Conservation (phyloP, 2,329 filamentous ascomycete species). For the Talaromyces sp. region DNA sequence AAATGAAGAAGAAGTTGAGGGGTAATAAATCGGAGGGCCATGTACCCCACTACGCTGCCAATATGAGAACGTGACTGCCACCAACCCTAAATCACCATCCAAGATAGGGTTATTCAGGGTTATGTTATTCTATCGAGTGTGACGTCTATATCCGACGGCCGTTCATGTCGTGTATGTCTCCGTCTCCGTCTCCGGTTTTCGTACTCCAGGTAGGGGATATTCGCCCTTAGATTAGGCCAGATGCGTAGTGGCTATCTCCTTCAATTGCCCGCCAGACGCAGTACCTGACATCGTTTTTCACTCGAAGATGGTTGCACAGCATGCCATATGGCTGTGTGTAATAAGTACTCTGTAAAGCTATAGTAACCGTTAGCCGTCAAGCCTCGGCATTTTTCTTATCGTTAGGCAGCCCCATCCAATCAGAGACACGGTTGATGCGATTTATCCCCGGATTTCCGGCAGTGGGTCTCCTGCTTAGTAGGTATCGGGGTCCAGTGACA, state of each 20-base stretch:
- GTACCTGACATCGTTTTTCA: background rate
- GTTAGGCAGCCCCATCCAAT: background rate
- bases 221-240: background rate
- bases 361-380: constrained; percentile 9
- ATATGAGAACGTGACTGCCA: background rate
- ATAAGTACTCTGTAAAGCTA: background rate
- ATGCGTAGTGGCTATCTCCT: background rate
- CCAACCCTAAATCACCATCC: background rate
- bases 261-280: background rate
- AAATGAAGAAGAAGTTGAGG: background rate
- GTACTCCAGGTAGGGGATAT: background rate
- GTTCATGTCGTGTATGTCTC: background rate
- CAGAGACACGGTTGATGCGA: no score
- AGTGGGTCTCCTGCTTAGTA: background rate
- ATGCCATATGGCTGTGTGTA: background rate
- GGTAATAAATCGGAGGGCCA: background rate
- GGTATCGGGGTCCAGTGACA: background rate
- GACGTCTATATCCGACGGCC: background rate
- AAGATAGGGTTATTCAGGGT: background rate
- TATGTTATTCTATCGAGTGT: background rate
- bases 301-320: background rate
- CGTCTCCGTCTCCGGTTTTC: background rate
- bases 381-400: constrained; percentile 7
- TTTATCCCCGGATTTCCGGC: background rate
- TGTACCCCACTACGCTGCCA: background rate